Conservation (phyloP, 768 basidiomycete species). For the Boletellus ananas region DNA sequence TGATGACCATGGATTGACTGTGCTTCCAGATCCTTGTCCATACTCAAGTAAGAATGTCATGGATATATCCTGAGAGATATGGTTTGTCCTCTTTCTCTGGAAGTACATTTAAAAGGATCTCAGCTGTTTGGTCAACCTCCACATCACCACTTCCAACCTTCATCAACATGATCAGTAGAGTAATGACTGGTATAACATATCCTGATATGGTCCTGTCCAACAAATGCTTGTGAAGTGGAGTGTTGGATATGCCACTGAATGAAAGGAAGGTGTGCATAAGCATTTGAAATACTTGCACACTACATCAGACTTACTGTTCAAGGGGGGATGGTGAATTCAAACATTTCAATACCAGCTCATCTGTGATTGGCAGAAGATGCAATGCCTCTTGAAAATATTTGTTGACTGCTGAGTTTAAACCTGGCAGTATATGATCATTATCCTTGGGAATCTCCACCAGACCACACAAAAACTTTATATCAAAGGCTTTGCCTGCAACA, state of each 20-base stretch:
- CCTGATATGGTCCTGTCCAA: slow-evolving; percentile 2
- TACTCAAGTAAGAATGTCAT: background rate
- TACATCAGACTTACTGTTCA: background rate
- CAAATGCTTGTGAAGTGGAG: slow-evolving; percentile 20
- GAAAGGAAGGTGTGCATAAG: background rate
- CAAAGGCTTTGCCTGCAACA: background rate
- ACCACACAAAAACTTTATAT: background rate
- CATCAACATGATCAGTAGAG: slow-evolving; percentile 2
- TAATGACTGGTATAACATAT: slow-evolving; percentile 6
- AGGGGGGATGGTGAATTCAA: slow-evolving; percentile 11
- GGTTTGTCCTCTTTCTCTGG: no score
- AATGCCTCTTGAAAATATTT: slow-evolving; percentile 3
- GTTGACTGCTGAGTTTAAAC: background rate
- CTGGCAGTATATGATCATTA: background rate
- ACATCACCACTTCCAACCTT: no score
- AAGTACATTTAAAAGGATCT: no score
- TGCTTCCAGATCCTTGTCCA: slow-evolving; percentile 6
- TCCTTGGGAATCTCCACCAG: background rate
- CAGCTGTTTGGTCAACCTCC: no score
- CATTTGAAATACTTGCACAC: no score
- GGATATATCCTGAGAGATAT: background rate
- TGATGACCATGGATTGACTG: slow-evolving; percentile 1
- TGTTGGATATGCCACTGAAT: slow-evolving; percentile 21
- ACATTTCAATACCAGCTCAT: slow-evolving; percentile 8
- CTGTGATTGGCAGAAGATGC: background rate